Percentiles rank a stretch among this genome's conserved stretches.
These are phyloP conservation scores for Multifurca ochricompacta DNA, from an alignment of 768 basidiomycete genomes.

Conservation along the genomic window DNA sequence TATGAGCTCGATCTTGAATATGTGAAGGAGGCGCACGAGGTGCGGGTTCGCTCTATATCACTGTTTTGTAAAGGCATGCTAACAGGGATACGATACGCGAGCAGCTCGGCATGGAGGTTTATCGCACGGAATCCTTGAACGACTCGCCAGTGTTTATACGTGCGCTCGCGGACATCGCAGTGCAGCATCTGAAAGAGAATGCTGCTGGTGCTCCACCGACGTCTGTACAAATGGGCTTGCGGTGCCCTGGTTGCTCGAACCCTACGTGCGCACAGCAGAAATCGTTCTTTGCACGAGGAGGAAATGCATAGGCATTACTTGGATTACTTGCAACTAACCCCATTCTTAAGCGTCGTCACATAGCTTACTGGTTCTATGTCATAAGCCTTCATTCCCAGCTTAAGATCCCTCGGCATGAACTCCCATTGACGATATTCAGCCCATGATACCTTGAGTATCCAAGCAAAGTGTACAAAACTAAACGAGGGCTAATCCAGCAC, in stretches of 20 bases:
- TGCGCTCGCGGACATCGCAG: conserved; percentile 86
- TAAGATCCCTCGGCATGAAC: neutral
- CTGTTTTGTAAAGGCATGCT: neutral
- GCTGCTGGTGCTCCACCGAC: conserved; percentile 52
- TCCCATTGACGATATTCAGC: neutral
- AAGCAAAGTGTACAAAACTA: neutral
- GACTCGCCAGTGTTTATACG: conserved; percentile 94
- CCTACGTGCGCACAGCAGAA: conserved; percentile 82
- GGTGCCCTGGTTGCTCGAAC: conserved; percentile 94
- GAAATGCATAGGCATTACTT: conserved; percentile 29
- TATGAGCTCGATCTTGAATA: conserved; percentile 97
- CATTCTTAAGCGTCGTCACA: neutral
- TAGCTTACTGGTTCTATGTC: neutral
- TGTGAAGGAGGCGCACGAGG: conserved; percentile 82
- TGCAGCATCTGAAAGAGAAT: conserved; percentile 66
- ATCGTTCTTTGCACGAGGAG: conserved; percentile 80
- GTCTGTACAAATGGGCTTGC: conserved; percentile 72
- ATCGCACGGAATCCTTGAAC: conserved; percentile 87
- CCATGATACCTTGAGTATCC: no score
- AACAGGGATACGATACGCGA: neutral
- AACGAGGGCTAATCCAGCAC: neutral
- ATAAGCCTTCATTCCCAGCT: neutral
- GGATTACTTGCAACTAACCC: neutral
- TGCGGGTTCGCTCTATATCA: conserved; percentile 30
- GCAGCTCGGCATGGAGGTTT: conserved; percentile 85